Conservation (phyloP, 495 filamentous ascomycete species). For the Chlorociboria aeruginascens region DNA sequence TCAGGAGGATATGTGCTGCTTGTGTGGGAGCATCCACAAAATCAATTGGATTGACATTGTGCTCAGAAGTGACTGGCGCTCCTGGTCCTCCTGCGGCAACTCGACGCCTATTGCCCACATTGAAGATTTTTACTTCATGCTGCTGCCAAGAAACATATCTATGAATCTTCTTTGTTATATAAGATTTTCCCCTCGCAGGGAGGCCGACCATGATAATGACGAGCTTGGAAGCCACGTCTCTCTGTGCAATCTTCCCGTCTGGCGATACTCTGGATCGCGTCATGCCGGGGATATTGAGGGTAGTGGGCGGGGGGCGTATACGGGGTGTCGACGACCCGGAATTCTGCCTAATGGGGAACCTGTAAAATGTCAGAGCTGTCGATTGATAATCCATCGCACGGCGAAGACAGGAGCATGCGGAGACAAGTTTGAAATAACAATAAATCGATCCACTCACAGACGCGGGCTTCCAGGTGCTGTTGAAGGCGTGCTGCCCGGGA, state of each 20-base stretch:
- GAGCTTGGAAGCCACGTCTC: constrained; percentile 89
- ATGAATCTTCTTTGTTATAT: constrained; percentile 95
- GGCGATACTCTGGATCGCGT: constrained; percentile 90
- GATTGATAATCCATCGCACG: background rate
- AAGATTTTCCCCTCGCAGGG: constrained; percentile 90
- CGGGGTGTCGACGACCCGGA: constrained; percentile 50
- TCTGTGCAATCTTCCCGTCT: constrained; percentile 80
- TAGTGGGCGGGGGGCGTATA: constrained; percentile 63
- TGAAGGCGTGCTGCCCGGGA: constrained; percentile 34
- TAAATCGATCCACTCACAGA: constrained; percentile 26
- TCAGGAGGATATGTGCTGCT: constrained; percentile 36
- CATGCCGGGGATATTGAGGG: constrained; percentile 75
- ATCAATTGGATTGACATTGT: background rate
- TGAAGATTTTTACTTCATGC: constrained; percentile 91
- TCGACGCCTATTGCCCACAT: constrained; percentile 84
- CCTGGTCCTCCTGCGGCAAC: constrained; percentile 48
- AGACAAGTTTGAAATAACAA: background rate
- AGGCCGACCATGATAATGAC: constrained; percentile 98
- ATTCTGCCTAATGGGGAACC: constrained; percentile 41
- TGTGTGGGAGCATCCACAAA: constrained; percentile 20
- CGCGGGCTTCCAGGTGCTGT: constrained; percentile 42
- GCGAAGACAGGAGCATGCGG: background rate
- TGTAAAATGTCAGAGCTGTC: constrained; percentile 15
- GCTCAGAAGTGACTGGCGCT: background rate
- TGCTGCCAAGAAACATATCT: constrained; percentile 96